These are phyloP conservation scores for Dioscorea cayenensis DNA, from an alignment of 116 monocot genomes.

Conservation along the genomic window DNA sequence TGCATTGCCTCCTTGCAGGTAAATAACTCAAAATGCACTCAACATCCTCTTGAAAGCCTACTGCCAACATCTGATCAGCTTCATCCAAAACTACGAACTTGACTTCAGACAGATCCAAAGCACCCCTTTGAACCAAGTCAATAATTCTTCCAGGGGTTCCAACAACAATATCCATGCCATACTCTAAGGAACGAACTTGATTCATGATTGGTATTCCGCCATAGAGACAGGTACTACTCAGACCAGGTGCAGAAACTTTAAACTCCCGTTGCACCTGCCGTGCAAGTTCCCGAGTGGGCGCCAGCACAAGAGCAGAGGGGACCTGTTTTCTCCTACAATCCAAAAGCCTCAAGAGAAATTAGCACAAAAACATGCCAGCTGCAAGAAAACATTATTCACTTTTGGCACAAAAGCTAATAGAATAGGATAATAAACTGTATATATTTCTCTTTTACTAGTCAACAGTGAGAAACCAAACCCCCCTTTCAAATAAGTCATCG, in stretches of 20 bases:
- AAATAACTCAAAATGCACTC: slow-evolving; percentile 18
- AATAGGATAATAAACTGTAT: too few species aligned
- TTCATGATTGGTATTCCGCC: slow-evolving; percentile 9
- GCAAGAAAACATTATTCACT: too few species aligned
- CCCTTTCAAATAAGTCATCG: too few species aligned
- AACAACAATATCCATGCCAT: slow-evolving; percentile 27
- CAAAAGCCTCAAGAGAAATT: background rate
- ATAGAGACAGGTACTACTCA: slow-evolving; percentile 12
- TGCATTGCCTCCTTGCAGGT: slow-evolving; percentile 18
- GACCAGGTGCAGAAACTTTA: background rate
- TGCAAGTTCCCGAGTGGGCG: slow-evolving; percentile 13
- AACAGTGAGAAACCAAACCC: too few species aligned
- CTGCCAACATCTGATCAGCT: slow-evolving; percentile 23
- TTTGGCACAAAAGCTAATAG: too few species aligned
- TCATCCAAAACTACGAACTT: slow-evolving; percentile 26
- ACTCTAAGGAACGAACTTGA: slow-evolving; percentile 9
- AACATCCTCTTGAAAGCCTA: slow-evolving; percentile 21
- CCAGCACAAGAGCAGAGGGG: background rate
- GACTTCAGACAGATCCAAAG: slow-evolving; percentile 14
- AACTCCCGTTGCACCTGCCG: slow-evolving; percentile 10
- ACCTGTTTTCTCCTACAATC: background rate
- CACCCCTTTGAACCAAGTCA: slow-evolving; percentile 14
- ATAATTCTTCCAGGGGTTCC: slow-evolving; percentile 25
- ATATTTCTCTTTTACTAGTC: too few species aligned
- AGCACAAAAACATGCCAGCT: background rate